Percentiles rank a stretch among this genome's conserved stretches.
Conservation (phyloP, 768 basidiomycete species). For the Chiua virens region DNA sequence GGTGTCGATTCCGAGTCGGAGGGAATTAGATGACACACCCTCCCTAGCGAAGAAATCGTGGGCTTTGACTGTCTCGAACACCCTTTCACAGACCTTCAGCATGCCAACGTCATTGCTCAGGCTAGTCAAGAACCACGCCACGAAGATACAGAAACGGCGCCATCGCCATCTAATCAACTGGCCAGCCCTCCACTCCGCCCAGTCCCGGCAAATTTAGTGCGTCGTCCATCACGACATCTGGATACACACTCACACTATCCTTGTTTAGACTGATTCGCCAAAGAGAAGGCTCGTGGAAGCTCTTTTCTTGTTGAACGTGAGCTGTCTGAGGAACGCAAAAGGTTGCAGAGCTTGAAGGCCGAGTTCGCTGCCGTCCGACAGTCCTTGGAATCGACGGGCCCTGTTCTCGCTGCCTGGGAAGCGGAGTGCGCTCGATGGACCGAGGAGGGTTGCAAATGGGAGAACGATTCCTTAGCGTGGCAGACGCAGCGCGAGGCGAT, state of each 20-base stretch:
- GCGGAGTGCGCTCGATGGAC: conserved; percentile 27
- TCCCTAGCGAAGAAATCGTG: not conserved
- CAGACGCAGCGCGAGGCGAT: too few species aligned
- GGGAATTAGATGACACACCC: conserved; percentile 4
- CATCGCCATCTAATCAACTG: not conserved
- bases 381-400: conserved; percentile 12
- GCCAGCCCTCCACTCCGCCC: conserved; percentile 24
- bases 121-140: conserved; percentile 27
- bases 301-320: conserved; percentile 38
- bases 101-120: conserved; percentile 29
- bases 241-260: not conserved
- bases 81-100: conserved; percentile 26
- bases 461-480: too few species aligned
- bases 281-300: conserved; percentile 41
- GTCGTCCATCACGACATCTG: not conserved
- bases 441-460: conserved; percentile 22
- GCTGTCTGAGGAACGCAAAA: conserved; percentile 15
- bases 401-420: conserved; percentile 21
- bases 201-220: conserved; percentile 21
- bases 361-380: conserved; percentile 11
- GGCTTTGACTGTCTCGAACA: conserved; percentile 21
- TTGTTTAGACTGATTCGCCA: conserved; percentile 26
- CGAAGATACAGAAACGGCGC: conserved; percentile 22
- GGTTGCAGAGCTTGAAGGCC: not conserved
- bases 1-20: too few species aligned